Evolutionary conservation across 306 rosid species (phyloP).

Genomic region (Quercus glauca): DNA sequence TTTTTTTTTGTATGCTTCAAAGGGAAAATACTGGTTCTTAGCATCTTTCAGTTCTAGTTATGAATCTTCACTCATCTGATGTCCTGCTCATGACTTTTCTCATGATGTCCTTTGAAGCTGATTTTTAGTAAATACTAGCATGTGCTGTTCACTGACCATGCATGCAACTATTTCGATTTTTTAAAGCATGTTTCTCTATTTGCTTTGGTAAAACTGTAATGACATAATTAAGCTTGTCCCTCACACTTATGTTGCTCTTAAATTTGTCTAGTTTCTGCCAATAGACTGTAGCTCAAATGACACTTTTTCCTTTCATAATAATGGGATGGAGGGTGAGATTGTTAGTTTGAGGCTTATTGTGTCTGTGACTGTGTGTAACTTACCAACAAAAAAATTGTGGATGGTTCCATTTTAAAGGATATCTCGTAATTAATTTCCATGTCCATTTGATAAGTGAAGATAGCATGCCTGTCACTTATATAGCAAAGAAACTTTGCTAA

Average conservation of each 20-base stretch:
- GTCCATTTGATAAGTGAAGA: background rate
- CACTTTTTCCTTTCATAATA: too few relatives aligned
- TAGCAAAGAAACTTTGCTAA: background rate
- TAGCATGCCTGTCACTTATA: background rate
- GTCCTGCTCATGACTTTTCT: background rate
- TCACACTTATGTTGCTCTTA: background rate
- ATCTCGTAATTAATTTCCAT: background rate
- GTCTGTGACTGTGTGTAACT: too few relatives aligned
- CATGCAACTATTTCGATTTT: background rate
- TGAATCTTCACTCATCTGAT: background rate
- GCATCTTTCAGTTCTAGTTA: background rate
- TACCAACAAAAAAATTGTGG: too few relatives aligned
- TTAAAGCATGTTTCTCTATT: background rate
- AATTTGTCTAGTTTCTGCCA: too few relatives aligned
- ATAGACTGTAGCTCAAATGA: too few relatives aligned
- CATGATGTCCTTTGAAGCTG: background rate
- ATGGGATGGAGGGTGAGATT: too few relatives aligned
- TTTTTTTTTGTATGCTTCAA: background rate
- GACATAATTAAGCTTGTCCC: background rate
- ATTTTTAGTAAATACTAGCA: background rate
- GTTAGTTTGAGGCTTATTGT: too few relatives aligned
- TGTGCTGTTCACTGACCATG: background rate
- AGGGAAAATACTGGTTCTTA: background rate
- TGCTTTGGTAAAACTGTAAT: background rate
- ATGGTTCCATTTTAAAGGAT: background rate